Conservation (phyloP, 1,284 basidiomycete genomes). For the Ustilago xerochloae region DNA sequence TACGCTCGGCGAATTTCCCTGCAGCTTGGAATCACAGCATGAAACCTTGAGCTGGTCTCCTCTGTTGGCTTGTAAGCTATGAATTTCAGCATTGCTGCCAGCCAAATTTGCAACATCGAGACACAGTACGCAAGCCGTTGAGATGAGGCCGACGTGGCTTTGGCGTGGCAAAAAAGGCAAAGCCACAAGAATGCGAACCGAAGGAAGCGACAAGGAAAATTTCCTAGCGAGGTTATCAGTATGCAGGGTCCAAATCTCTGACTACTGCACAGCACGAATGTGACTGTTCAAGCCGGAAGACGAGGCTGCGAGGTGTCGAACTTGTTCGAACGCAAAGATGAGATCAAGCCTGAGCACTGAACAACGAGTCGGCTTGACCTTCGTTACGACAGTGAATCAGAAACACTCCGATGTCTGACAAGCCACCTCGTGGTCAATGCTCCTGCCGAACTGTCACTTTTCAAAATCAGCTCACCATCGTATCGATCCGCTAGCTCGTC, state of each 20-base stretch:
- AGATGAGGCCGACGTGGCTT: neutral
- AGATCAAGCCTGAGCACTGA: too few species aligned
- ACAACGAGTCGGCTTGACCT: too few species aligned
- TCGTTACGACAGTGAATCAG: too few species aligned
- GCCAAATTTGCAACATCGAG: too few species aligned
- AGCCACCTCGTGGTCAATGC: neutral
- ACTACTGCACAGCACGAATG: neutral
- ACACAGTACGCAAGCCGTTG: too few species aligned
- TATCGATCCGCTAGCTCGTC: too few species aligned
- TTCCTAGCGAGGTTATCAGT: slow-evolving; percentile 29
- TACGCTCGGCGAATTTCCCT: neutral
- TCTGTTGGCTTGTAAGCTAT: too few species aligned
- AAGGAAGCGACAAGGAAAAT: slow-evolving; percentile 1
- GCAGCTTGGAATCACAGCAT: neutral
- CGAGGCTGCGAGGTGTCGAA: neutral
- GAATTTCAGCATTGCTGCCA: too few species aligned
- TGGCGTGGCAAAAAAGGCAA: neutral
- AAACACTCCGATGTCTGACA: neutral
- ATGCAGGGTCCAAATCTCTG: slow-evolving; percentile 10
- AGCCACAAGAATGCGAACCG: neutral
- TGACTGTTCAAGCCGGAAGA: neutral
- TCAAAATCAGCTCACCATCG: neutral
- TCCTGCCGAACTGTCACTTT: neutral
- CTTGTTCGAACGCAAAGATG: too few species aligned
- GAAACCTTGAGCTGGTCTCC: too few species aligned